Conservation (phyloP, 2,329 filamentous ascomycete genomes). For the Fusarium sp. region DNA sequence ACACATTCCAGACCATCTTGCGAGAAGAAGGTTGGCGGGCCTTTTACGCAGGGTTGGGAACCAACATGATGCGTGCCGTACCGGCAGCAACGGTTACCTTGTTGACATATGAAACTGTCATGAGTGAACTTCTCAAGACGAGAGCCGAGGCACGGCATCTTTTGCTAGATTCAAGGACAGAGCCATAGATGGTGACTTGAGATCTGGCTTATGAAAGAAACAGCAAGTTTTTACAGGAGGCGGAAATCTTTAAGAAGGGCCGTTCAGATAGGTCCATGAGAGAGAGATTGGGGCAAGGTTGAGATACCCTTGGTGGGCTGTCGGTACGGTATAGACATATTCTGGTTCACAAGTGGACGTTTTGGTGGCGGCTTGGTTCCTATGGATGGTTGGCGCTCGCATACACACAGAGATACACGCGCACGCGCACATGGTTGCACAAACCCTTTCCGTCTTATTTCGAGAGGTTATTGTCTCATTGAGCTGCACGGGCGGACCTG, state of each 20-base stretch:
- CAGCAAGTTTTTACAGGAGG: conserved; percentile 17
- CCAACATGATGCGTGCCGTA: conserved; percentile 95
- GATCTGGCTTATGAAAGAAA: background rate
- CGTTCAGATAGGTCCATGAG: conserved; percentile 34
- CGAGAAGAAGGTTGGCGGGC: conserved; percentile 94
- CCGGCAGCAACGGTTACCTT: conserved; percentile 97
- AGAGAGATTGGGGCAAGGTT: conserved; percentile 38
- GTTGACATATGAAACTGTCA: conserved; percentile 90
- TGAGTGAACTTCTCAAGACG: conserved; percentile 63
- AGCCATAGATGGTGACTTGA: conserved; percentile 22
- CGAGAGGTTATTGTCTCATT: conserved; percentile 9
- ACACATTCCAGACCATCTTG: conserved; percentile 86
- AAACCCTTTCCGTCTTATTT: conserved; percentile 23
- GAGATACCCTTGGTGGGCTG: conserved; percentile 52
- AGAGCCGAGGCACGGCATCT: conserved; percentile 53
- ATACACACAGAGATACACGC: conserved; percentile 25
- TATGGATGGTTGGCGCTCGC: conserved; percentile 26
- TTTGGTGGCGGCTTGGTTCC: conserved; percentile 25
- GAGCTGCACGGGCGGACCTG: conserved; percentile 19
- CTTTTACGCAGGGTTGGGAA: conserved; percentile 97
- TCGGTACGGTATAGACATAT: conserved; percentile 50
- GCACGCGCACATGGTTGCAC: conserved; percentile 31
- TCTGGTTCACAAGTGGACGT: conserved; percentile 38
- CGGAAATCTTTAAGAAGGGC: conserved; percentile 14
- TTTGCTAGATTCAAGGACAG: conserved; percentile 24